Evolutionary conservation across 495 filamentous ascomycete species (phyloP), one percentile per base, ranked within the genome.

Genomic region (Penicillium argentinense): DNA sequence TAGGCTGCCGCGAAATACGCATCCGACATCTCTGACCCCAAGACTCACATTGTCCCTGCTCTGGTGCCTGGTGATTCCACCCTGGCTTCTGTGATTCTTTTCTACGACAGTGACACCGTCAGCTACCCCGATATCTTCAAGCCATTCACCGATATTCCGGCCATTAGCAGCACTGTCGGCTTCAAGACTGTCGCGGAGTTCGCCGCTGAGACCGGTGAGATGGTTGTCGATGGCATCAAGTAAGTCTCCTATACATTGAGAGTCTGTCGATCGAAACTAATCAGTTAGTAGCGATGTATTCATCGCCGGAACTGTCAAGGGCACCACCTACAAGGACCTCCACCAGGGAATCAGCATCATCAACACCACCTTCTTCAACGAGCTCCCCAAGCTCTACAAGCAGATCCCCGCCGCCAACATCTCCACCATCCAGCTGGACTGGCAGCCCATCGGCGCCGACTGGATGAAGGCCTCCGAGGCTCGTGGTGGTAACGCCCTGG

Each of bases 381-480:
- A 60, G 40, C 59, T 69, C 12, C 66, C 66, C 27, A 56, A 59
- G 29, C 55, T 69, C 5, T 59, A 61, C 45, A 46, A 34, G 3
- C 56, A 66, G 25, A 45, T 69, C 39, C 63, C 66, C 17, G 13
- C 43, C 12, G 50, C 53, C 46, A 61, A 66, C 43, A 63, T 67
- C 56, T 62, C 57, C 49, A 65, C 52, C 45, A 67, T 69, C 42
- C 55, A 67, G 44, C 51, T 77, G 8, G 68, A 68, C 45, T 64
- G 73, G 43, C 74, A 78, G 52, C 75, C 75, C 12, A 68, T 80
- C 40, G 73, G 74, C 18, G 54, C 67, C 14, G 47, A 54, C 28
- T 66, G 71, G 58, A 65, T 70, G 41, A 40, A 62, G 45, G 62
- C 66, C 9, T 62, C 63, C 7, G 51, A 60, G 23, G 39, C 39